Base-by-base conservation (phyloP, 352 stramenopile genomes). In the Globisporangium alternatum region DNA sequence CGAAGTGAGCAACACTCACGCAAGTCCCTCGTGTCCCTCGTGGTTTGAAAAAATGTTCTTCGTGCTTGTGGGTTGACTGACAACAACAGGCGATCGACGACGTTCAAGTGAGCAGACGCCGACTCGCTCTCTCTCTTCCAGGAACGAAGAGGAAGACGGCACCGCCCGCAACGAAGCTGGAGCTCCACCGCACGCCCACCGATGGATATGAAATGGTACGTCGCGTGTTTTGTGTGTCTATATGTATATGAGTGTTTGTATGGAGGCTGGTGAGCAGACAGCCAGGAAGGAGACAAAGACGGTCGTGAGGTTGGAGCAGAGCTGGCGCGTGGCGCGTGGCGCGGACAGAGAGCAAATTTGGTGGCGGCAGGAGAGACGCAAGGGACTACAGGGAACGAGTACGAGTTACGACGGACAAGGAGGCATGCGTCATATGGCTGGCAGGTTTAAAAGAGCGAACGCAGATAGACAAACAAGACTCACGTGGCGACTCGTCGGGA, bases 201-300 rank as follows among this genome's bases (percentile, higher is more conserved):
- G 74, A 84, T 84, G 76, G 69, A 70, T 62, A 71, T 72, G 66
- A 66, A 68, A 81, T 81, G 76, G 76, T 80, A 57, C 64, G 75
- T 74, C 9, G 17, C 45, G 15, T 19, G 31, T 44, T 56, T 0
- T 35, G 13, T 57, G n/a, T 48, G 15, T 28, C 5, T 56, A 8
- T 62, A n/a, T 48, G 31, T 45, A 5, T 44, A 15, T 47, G 30
- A 21, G 30, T 47, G 12, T 19, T 12, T 63, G 61, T 48, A 22
- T 31, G 6, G 21, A 12, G 44, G 1, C 17, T 48, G 54, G 39
- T 1, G 13, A 10, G 21, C 8, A 31, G 7, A 21, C 5, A 33
- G 15, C 4, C 41, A 48, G 19, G 51, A 43, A 28, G 30, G 28
- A 55, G 28, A 2, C 21, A 52, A 8, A 52, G 17, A 25, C 41